Evolutionary conservation across 2,329 filamentous ascomycete genomes (phyloP), one percentile per base, ranked within the genome.

Genomic region (Penicillium sp.): DNA sequence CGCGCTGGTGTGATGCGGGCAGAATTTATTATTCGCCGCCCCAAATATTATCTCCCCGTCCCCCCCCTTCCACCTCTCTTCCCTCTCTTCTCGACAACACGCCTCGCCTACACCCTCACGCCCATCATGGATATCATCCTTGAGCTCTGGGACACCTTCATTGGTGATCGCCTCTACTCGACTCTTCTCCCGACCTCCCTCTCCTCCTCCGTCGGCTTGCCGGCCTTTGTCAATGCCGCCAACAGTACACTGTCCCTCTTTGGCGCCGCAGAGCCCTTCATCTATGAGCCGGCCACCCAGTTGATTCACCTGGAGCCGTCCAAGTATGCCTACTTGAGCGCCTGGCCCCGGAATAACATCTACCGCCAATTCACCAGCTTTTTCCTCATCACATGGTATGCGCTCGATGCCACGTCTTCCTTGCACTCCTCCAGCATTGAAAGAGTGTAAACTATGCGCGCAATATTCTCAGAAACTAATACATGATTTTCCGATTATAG

Each of bases 361-460:
- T 85, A 81, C 67, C 86, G 94, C 65, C 93, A 97, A 77, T 78
- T 83, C 48, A 71, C 90, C 51, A 90, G 90, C 38, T 81, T 97
- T 60, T 96, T 90, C 76, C 72, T 95, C 50, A 91, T 96, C 59
- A 93, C 91, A 68, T 96, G 92, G 94, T 96, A 80, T 63, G 84
- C 76, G 65, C 54, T 12, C 49, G 25, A 28, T 55, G 20, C 41
- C 22, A 31, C 17, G 4, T 8, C 3, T 41, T 49, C 51, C 43
- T 42, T 38, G 14, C 43, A 34, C 11, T 42, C 28, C n/a, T 43
- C 28, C 20, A 12, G 10, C 31, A 4, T 42, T 22, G 22, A 22
- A 12, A 14, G n/a, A 35, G 22, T 4, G 22, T 15, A 48, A 41
- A 28, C 6, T 10, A 47, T 47, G 17, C 49, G 49, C 34, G 49